Evolutionary conservation across 2,329 filamentous ascomycete species (phyloP), one percentile per base, ranked within the genome.

Genomic region (Aspergillus floridensis): DNA sequence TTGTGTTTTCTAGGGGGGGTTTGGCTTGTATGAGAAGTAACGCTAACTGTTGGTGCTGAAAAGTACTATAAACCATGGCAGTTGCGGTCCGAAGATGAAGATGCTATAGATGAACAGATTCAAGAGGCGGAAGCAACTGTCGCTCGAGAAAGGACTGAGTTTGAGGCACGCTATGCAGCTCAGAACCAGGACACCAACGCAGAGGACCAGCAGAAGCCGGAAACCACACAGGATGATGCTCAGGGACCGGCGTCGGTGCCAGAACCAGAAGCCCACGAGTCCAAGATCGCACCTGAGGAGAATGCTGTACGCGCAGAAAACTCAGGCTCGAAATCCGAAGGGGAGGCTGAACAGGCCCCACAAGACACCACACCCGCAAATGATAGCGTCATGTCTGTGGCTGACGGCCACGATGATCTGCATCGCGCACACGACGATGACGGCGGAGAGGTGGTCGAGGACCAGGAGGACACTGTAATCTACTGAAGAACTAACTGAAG

Each of bases 21-120:
- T 6, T 44, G 26, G 26, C 26, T 29, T 29, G 26, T 8, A 19
- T 7, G 14, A 6, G 6, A 5, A 19, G 6, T 19, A 44, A 19
- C 12, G 16, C 46, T 53, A n/a, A 53, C 22, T 52, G 16, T 26
- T 44, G 21, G 44, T 12, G 32, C 32, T 57, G 8, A 47, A 12
- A 64, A 96, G 92, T 93, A 89, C 74, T 97, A 95, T 75, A 87
- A 88, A 49, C 93, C 93, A 0, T 96, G 90, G 88, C 87, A 92
- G 67, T 81, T 90, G 58, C 86, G 85, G 32, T 74, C 79, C 5
- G 81, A 85, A 49, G 89, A 97, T 72, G 86, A 93, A 73, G 83
- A 86, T 5, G 80, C 76, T 11, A 90, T 97, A 70, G 83, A 87
- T 49, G 79, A 83, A 4, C 93, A 96, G 73, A 81, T 91, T 29